These are phyloP conservation scores for Musa acuminata DNA, from an alignment of 176 grass and related monocot genomes.

Conservation along the genomic window DNA sequence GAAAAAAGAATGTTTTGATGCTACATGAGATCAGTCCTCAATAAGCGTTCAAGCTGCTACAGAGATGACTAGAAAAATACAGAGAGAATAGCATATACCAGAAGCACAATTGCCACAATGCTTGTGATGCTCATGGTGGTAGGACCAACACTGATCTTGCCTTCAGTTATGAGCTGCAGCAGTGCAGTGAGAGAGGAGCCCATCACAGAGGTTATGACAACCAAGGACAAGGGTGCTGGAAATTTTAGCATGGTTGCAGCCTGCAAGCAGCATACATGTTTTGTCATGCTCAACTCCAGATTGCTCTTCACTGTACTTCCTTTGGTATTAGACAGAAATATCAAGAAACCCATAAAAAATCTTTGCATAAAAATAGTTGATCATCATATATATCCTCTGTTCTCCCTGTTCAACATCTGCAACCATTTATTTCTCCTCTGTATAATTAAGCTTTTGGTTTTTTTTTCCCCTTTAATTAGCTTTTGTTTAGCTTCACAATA, in stretches of 20 bases:
- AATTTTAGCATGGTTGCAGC: slow-evolving; percentile 28
- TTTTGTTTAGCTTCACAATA: too few species aligned
- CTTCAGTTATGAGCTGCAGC: slow-evolving; percentile 28
- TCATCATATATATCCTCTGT: neutral
- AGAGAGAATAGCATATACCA: slow-evolving; percentile 22
- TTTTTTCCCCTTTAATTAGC: too few species aligned
- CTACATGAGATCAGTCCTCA: neutral
- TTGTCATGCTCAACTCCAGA: neutral
- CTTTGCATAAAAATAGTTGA: neutral
- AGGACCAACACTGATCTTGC: slow-evolving; percentile 26
- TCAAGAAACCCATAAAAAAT: too few species aligned
- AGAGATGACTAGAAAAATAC: too few species aligned
- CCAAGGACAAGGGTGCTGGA: slow-evolving; percentile 42
- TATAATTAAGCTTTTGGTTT: too few species aligned
- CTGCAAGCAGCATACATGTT: slow-evolving; percentile 21
- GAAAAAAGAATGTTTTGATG: neutral
- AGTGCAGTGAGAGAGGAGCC: slow-evolving; percentile 35
- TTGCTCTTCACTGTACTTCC: too few species aligned
- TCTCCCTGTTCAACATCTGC: too few species aligned
- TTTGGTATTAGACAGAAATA: neutral
- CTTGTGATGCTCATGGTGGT: slow-evolving; percentile 1
- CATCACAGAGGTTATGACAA: slow-evolving; percentile 10
- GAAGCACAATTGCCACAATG: slow-evolving; percentile 22
- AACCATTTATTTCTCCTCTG: too few species aligned
- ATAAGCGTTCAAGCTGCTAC: too few species aligned